Evolutionary conservation across 345 rosid genomes (phyloP), one percentile per base, ranked within the genome.

Genomic region (Populus nigra): DNA sequence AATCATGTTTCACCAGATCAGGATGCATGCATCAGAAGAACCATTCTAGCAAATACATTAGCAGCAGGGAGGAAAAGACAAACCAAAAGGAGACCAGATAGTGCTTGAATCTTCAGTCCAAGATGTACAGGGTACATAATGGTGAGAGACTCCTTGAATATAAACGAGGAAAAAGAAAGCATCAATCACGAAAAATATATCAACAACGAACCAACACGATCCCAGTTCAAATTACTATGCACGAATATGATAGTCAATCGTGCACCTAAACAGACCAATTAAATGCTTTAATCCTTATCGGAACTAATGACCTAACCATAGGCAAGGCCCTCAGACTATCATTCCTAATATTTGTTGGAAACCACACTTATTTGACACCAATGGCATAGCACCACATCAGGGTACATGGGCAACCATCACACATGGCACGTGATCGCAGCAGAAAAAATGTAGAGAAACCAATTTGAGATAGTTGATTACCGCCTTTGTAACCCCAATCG

Each of bases 401-500:
- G 82, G 82, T 33, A 49, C 62, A 50, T 18, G 5, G 23, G 71
- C 75, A 70, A 71, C 83, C 79, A 65, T 76, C 79, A 76, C 50
- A 22, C 8, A 76, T 55, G 73, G 76, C 43, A 36, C 55, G 11
- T 36, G 68, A 76, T n/a, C 20, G 70, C 66, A 73, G 50, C 31
- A 49, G 72, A 33, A 75, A 29, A 12, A 55, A 33, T 39, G 23
- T 65, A 55, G 20, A 39, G 12, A 36, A 59, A 33, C 35, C 43
- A 49, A 65, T 62, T 71, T 25, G 20, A 72, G 38, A 71, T 43
- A n/a, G 41, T 68, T 33, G 55, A 16, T 39, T 18, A 39, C 11
- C 33, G 20, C 63, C 27, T 8, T 10, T 17, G 17, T 33, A 47
- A 29, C 17, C 76, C 23, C 59, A 50, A 36, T 35, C 5, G 18